Base-by-base conservation (phyloP, 441 rosid genomes). In the Syzygium malaccense region DNA sequence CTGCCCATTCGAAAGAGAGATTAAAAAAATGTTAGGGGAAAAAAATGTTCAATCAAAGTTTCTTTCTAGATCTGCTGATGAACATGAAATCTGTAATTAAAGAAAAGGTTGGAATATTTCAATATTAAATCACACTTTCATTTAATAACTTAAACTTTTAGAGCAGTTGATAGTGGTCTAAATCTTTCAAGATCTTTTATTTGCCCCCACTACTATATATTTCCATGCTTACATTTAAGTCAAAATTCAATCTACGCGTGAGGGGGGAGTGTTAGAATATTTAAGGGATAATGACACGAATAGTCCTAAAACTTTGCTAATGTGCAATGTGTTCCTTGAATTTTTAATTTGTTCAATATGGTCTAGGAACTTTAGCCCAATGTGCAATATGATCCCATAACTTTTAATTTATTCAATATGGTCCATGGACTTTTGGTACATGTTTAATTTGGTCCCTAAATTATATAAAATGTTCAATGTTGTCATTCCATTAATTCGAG, bases 141-240 rank as follows among this genome's bases (percentile, higher is more conserved):
- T 55, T 6, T 64, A 4, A 64, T 0, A 18, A 0, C 10, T 32
- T 32, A 32, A 14, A 62, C 0, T 62, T 62, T 58, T 26, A 58
- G 30, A 58, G 1, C 14, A 26, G 5, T 68, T 19, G 1, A 5
- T 3, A 33, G 0, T 2, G 48, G 5, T 8, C 25, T 10, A 68
- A 68, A 68, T 33, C 2, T 18, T 68, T 68, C 15, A 1, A 68
- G 13, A 68, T 8, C 28, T 1, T 8, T 11, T 11, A 66, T 32
- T 32, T 17, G 14, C 25, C 45, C 32, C 45, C 5, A 13, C 3
- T 2, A 15, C 20, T 18, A 66, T 66, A 18, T 32, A 8, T 66
- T 32, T 32, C 3, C 7, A 32, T 33, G 11, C 28, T 19, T 71
- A 11, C 14, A 20, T 33, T 71, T 19, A 71, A 33, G 28, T 33